Base-by-base conservation (phyloP, 176 grass and related monocot species). In the Rhynchospora breviuscula region DNA sequence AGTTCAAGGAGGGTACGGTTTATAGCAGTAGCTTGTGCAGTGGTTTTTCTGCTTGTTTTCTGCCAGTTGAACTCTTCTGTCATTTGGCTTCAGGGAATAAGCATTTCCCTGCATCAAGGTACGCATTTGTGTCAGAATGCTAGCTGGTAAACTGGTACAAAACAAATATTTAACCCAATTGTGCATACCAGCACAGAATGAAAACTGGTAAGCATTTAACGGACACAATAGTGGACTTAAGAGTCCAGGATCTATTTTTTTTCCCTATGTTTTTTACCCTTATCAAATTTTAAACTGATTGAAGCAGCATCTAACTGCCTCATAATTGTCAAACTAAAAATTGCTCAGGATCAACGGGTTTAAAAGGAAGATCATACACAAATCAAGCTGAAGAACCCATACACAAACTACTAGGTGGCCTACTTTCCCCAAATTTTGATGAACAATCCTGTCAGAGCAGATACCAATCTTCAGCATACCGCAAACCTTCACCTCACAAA, bases 361-460 rank as follows among this genome's bases (percentile, higher is more conserved):
- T 35, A 25, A 59, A 35, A 67, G 19, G 6, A 64, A 82, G 10
- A 78, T 57, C 40, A 57, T 26, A 57, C 25, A 25, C 19, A 43
- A 80, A 43, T 44, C 54, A 1, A 25, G 21, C 33, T 5, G 21
- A 29, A 31, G 17, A 59, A 45, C 48, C 35, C 13, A 63, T 44
- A 23, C 90, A 92, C 57, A 88, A 81, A 76, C 80, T 96, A 72
- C 87, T 97, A 35, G 89, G 68, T 71, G 94, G 94, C 59, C 85
- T 97, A 67, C 48, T 97, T 72, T 78, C 85, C 5, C 87, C 88
- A 49, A 91, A 89, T 66, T 97, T 93, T 77, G 85, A 91, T 59
- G 91, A 97, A 80, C 81, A 79, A 86, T 84, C 87, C 7, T 97
- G 94, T 70, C 85, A 73, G 69, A 97, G 94, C 89, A 87, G 94